Base-by-base conservation (phyloP, 2,329 filamentous ascomycete species). In the Lasiodiplodia theobromae region DNA sequence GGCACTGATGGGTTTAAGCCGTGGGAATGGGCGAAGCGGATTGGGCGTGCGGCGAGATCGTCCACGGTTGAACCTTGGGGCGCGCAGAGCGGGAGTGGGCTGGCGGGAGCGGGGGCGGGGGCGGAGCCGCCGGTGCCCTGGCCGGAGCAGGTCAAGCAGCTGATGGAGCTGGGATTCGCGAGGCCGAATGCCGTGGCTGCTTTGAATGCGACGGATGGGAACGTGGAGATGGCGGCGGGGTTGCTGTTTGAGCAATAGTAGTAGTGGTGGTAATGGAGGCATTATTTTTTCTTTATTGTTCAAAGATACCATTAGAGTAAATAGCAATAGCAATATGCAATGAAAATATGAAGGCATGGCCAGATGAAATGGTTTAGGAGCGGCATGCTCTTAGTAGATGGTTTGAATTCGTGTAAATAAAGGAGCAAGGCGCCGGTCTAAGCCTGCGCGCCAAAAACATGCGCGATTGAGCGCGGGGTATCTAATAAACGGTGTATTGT, bases 21-120 rank as follows among this genome's bases (percentile, higher is more conserved):
- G 0, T 95, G 91, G 91, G 85, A 92, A 72, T 97, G 94, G 94
- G 92, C 92, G 0, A 85, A 84, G 57, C 85, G 86, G 68, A 90
- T 96, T 84, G 88, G 89, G 0, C 69, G 73, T 1, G 74, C 79
- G 0, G 65, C 85, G 34, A 71, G 82, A 12, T 76, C 71, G 38
- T 40, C 70, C 23, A 21, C 53, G 25, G 56, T 28, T 4, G 54
- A 77, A 78, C 76, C 31, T 18, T n/a, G 58, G 49, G 67, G 51
- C 16, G 58, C 65, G 4, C 51, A 67, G 53, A 51, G 28, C 28
- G 28, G 58, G 52, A 40, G 38, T 7, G 34, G 21, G 51, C 51
- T 31, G 37, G 28, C 37, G n/a, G 51, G 34, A 21, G 40, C 28
- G 40, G 73, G 79, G 2, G 74, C 72, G 21, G 69, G 68, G n/a